These are phyloP conservation scores for Mortierella sp. DNA, from an alignment of 371 early-diverging fungal species.

Conservation along the genomic window DNA sequence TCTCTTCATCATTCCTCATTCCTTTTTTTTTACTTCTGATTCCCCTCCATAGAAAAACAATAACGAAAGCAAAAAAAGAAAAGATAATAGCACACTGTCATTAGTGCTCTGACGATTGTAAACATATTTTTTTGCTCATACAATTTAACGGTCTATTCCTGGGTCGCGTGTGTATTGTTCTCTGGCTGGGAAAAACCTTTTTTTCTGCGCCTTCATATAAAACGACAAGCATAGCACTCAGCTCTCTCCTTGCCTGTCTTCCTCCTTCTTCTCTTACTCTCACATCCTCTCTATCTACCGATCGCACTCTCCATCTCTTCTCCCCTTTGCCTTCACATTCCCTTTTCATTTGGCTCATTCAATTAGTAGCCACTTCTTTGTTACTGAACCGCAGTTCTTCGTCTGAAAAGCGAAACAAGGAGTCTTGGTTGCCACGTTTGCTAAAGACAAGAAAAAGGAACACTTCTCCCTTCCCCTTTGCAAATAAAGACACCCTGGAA, in stretches of 20 bases:
- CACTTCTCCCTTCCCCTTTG: too few species aligned
- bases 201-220: not conserved
- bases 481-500: not conserved
- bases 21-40: not conserved
- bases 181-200: not conserved
- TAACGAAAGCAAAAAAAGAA: not conserved
- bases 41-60: too few species aligned
- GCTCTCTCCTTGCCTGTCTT: not conserved
- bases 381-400: not conserved
- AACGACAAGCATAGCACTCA: not conserved
- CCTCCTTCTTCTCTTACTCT: conserved; percentile 7
- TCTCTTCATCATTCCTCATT: not conserved
- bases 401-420: not conserved
- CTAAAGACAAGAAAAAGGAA: not conserved
- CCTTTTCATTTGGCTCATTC: not conserved
- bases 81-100: not conserved
- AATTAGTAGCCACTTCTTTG: too few species aligned
- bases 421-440: not conserved
- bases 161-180: conserved; percentile 1
- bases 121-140: not conserved
- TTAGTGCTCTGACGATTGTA: not conserved
- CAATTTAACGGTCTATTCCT: not conserved
- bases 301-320: not conserved
- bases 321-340: not conserved
- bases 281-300: not conserved